Evolutionary conservation across 2,329 filamentous ascomycete species (phyloP).

Genomic region (Lojkania enalia): DNA sequence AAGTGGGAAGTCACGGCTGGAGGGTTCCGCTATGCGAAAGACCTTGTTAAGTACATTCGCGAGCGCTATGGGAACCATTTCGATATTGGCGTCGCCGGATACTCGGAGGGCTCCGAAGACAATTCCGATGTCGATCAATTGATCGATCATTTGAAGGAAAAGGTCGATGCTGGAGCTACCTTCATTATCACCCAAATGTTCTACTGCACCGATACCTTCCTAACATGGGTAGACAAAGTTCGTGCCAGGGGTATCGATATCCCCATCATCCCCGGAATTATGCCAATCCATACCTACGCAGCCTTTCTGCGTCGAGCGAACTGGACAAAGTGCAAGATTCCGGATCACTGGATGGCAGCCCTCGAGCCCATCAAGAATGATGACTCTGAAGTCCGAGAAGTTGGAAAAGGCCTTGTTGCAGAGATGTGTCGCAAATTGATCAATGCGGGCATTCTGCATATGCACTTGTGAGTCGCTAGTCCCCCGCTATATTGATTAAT

Average conservation of each 20-base stretch:
- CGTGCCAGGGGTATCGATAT: conserved; percentile 81
- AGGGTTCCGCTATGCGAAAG: conserved; percentile 88
- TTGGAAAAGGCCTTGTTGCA: conserved; percentile 84
- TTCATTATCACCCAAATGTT: conserved; percentile 99
- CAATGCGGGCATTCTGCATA: conserved; percentile 77
- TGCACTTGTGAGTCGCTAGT: conserved; percentile 71
- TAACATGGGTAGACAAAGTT: conserved; percentile 86
- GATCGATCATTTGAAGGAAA: conserved; percentile 93
- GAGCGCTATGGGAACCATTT: conserved; percentile 85
- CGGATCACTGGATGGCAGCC: conserved; percentile 75
- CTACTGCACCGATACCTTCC: conserved; percentile 94
- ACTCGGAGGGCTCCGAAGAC: conserved; percentile 94
- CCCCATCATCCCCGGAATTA: conserved; percentile 84
- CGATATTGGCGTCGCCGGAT: conserved; percentile 95
- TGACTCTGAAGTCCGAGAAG: conserved; percentile 85
- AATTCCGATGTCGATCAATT: conserved; percentile 83
- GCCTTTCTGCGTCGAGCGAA: conserved; percentile 87
- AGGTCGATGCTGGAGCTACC: conserved; percentile 88
- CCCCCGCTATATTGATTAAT: background rate
- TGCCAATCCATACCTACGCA: conserved; percentile 94
- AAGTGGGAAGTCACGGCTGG: conserved; percentile 88
- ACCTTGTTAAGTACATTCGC: conserved; percentile 83
- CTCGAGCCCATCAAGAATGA: conserved; percentile 96
- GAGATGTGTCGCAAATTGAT: conserved; percentile 88
- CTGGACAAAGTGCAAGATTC: conserved; percentile 87